These are phyloP conservation scores for Daedaleopsis sinensis DNA, from an alignment of 768 basidiomycete species.

Conservation along the genomic window DNA sequence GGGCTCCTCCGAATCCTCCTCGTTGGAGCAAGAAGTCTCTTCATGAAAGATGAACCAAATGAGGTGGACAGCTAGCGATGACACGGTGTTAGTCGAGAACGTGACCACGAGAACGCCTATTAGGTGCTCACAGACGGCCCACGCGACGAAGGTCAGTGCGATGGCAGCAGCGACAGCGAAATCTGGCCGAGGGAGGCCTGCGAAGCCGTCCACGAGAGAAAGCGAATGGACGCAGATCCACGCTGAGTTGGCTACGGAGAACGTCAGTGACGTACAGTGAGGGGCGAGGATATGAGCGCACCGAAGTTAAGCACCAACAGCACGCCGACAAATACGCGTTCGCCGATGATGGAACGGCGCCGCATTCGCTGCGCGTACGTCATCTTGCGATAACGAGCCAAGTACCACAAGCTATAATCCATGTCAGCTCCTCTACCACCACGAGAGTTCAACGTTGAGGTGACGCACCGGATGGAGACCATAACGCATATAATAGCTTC, in stretches of 20 bases:
- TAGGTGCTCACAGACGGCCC: constrained; percentile 9
- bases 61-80: constrained; percentile 11
- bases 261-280: background rate
- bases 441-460: background rate
- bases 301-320: constrained; percentile 10
- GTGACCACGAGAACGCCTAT: background rate
- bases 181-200: constrained; percentile 7
- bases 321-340: constrained; percentile 8
- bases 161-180: constrained; percentile 9
- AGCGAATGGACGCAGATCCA: constrained; percentile 11
- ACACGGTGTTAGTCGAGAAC: background rate
- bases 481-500: constrained; percentile 9
- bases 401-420: background rate
- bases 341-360: background rate
- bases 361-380: constrained; percentile 5
- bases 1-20: background rate
- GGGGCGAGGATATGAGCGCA: background rate
- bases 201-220: constrained; percentile 7
- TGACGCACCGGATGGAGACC: constrained; percentile 7
- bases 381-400: constrained; percentile 8
- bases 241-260: background rate
- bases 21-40: background rate
- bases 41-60: constrained; percentile 16
- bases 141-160: constrained; percentile 13
- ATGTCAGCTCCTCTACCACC: background rate